A percentile compares a stretch with the other conserved stretches of the same genome.
Conservation (phyloP, 768 basidiomycete species). For the Ephemerocybe angulata region DNA sequence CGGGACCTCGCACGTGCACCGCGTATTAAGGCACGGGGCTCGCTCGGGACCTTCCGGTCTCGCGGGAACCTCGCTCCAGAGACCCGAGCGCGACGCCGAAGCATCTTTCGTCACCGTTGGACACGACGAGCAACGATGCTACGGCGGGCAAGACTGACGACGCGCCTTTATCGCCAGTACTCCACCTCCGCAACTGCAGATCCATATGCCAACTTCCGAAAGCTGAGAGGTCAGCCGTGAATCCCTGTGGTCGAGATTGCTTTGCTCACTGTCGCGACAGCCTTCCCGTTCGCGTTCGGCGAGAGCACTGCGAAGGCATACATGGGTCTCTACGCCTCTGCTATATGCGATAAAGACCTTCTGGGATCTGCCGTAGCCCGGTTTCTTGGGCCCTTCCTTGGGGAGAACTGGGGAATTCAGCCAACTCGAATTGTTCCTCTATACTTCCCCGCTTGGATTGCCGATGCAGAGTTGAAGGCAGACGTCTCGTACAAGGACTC, state of each 20-base stretch:
- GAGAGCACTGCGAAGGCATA: slow-evolving; percentile 41
- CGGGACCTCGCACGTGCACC: neutral
- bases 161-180: neutral
- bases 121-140: slow-evolving; percentile 8
- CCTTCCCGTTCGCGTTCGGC: slow-evolving; percentile 49
- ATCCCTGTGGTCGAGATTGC: neutral
- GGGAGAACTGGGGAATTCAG: slow-evolving; percentile 34
- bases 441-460: slow-evolving; percentile 63
- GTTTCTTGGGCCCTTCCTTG: slow-evolving; percentile 24
- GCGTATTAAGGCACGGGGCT: neutral
- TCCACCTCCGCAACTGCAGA: slow-evolving; percentile 3
- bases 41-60: neutral
- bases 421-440: slow-evolving; percentile 48
- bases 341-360: slow-evolving; percentile 19
- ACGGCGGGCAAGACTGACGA: slow-evolving; percentile 2
- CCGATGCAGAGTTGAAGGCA: slow-evolving; percentile 51
- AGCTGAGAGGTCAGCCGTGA: slow-evolving; percentile 33
- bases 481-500: slow-evolving; percentile 24
- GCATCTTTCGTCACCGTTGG: neutral
- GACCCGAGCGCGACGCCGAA: neutral
- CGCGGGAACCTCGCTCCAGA: neutral
- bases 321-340: slow-evolving; percentile 32
- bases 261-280: slow-evolving; percentile 24
- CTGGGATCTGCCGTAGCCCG: slow-evolving; percentile 31
- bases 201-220: slow-evolving; percentile 27